These are phyloP conservation scores for Stygiomarasmius scandens DNA, from an alignment of 1,284 basidiomycete genomes.

Conservation along the genomic window DNA sequence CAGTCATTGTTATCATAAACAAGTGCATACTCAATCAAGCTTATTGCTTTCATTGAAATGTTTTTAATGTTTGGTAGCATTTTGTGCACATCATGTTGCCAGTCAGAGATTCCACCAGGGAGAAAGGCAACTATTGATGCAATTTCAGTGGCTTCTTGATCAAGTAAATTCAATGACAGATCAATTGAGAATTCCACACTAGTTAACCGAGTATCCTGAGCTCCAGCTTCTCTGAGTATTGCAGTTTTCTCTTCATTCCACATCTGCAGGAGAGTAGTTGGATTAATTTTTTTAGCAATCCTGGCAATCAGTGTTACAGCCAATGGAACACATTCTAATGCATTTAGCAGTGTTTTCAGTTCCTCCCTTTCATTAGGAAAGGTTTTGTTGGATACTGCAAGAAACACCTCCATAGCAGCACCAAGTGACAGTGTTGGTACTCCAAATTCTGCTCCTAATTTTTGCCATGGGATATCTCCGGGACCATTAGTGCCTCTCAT, in stretches of 20 bases:
- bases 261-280: neutral
- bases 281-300: too few relatives aligned
- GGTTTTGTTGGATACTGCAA: too few relatives aligned
- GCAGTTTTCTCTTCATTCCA: neutral
- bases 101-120: neutral
- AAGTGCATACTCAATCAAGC: neutral
- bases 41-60: neutral
- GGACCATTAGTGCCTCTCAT: too few relatives aligned
- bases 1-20: neutral
- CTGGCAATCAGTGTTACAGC: too few relatives aligned
- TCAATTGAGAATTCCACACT: slow-evolving; percentile 1
- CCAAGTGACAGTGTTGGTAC: neutral
- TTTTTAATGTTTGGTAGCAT: neutral
- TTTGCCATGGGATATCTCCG: neutral
- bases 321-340: too few relatives aligned
- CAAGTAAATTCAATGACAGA: neutral
- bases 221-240: neutral
- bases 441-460: neutral
- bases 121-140: neutral
- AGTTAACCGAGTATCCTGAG: too few relatives aligned
- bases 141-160: neutral
- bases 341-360: too few relatives aligned
- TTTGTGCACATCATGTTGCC: neutral
- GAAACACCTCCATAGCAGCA: too few relatives aligned
- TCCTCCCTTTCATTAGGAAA: too few relatives aligned